These are phyloP conservation scores for Macrolepiota fuliginosa DNA, from an alignment of 768 basidiomycete species.

Conservation along the genomic window DNA sequence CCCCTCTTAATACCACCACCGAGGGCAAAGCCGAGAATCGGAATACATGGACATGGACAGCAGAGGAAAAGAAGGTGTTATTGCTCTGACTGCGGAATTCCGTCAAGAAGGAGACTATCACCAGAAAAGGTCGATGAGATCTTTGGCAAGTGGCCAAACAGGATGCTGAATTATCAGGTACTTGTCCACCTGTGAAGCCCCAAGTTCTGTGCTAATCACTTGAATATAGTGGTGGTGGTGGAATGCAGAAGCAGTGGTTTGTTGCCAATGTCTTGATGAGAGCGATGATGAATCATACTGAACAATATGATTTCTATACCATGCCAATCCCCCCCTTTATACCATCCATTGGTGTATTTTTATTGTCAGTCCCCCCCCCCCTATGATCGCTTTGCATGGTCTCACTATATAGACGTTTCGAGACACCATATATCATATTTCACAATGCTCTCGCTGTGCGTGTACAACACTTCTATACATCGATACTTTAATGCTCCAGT, in stretches of 20 bases:
- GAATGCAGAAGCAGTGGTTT: constrained; percentile 62
- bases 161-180: constrained; percentile 70
- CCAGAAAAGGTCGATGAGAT: constrained; percentile 17
- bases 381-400: background rate
- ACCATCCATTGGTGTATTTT: constrained; percentile 1
- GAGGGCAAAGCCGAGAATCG: background rate
- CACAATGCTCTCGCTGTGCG: too few relatives aligned
- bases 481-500: background rate
- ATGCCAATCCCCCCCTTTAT: background rate
- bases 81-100: background rate
- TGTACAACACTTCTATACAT: background rate
- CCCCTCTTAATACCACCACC: constrained; percentile 4
- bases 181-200: constrained; percentile 14
- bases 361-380: background rate
- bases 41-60: background rate
- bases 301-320: background rate
- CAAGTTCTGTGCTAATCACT: background rate
- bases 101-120: constrained; percentile 3
- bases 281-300: constrained; percentile 37
- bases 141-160: constrained; percentile 45
- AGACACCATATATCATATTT: background rate
- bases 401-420: background rate
- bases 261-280: constrained; percentile 62
- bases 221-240: constrained; percentile 80
- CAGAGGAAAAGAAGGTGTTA: background rate